A percentile compares a stretch with the other conserved stretches of the same genome.
These are phyloP conservation scores for Nigrospora osmanthi DNA, from an alignment of 2,329 filamentous ascomycete species.

Conservation along the genomic window DNA sequence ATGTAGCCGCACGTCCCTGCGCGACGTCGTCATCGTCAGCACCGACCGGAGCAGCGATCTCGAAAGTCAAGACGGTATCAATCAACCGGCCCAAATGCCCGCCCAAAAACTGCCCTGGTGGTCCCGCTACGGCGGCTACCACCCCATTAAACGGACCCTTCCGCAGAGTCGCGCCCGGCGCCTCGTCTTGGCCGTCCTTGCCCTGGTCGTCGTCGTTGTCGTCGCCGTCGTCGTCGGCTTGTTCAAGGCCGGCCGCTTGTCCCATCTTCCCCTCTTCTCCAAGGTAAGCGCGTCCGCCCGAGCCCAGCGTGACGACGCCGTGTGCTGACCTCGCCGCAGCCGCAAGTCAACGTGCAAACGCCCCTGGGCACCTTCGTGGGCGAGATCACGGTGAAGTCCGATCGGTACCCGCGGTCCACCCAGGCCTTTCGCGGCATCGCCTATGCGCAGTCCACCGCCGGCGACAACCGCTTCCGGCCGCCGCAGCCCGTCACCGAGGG, in stretches of 20 bases:
- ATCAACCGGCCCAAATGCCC: conserved; percentile 1
- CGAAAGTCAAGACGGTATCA: conserved; percentile 4
- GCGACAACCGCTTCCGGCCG: conserved; percentile 36
- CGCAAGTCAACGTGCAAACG: background rate
- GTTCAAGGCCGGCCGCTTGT: background rate
- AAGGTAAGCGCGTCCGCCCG: background rate
- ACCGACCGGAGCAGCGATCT: background rate
- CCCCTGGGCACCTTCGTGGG: conserved; percentile 33
- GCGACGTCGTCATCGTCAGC: background rate
- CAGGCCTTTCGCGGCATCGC: conserved; percentile 43
- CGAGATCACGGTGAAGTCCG: conserved; percentile 18
- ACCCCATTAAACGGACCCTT: background rate
- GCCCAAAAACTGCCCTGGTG: conserved; percentile 5
- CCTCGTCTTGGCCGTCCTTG: conserved; percentile 1
- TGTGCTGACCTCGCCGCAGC: background rate
- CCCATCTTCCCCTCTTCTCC: background rate
- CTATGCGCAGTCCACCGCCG: conserved; percentile 33
- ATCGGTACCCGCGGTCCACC: conserved; percentile 28
- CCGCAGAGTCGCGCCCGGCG: conserved; percentile 3
- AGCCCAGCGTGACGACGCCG: background rate
- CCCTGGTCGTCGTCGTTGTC: conserved; percentile 6
- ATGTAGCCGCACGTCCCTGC: background rate
- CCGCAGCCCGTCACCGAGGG: conserved; percentile 24
- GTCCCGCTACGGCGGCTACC: conserved; percentile 5
- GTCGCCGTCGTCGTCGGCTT: conserved; percentile 6